Evolutionary conservation across 805 yeast genomes (phyloP), one percentile per base, ranked within the genome.

Genomic region (Priceomyces castillae): DNA sequence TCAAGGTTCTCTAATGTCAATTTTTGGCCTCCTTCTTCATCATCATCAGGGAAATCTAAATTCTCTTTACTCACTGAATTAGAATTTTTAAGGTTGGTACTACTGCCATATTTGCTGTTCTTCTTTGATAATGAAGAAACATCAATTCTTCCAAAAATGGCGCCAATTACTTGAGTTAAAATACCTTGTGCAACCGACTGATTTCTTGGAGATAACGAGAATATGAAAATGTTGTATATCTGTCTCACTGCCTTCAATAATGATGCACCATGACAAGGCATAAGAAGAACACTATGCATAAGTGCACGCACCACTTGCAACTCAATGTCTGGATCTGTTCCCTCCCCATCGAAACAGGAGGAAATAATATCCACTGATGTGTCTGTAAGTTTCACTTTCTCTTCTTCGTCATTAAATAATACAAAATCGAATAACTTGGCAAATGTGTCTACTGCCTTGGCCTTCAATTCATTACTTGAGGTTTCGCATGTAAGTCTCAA

Each of bases 111-210:
- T 23, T 54, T 47, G 7, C 44, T 50, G 2, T 38, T 34, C 37
- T 45, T 53, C 69, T 52, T 78, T 78, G 70, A 81, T 63, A 48
- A 74, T 72, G 54, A 50, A 1, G 61, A 51, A 36, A 69, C 73
- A 33, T 59, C 49, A 19, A 71, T 71, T 49, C 94, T 79, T 48
- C 86, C 95, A 67, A 89, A 94, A 9, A 90, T 84, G 7, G 87
- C 82, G 43, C 82, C 82, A 17, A 94, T 88, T 56, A 92, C 85
- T 66, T 94, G 99, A 2, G 95, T 87, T 51, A 94, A 73, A 6
- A 94, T 85, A 1, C 96, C 98, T 69, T 95, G 98, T 0, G 99
- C 98, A 46, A 90, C 82, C 1, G 90, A 86, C 65, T 94, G 99
- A 59, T 90, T 92, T 19, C 86, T 72, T 2, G 92, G 81, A 15